Conservation (phyloP, 768 basidiomycete species). For the Favolaschia claudopus region DNA sequence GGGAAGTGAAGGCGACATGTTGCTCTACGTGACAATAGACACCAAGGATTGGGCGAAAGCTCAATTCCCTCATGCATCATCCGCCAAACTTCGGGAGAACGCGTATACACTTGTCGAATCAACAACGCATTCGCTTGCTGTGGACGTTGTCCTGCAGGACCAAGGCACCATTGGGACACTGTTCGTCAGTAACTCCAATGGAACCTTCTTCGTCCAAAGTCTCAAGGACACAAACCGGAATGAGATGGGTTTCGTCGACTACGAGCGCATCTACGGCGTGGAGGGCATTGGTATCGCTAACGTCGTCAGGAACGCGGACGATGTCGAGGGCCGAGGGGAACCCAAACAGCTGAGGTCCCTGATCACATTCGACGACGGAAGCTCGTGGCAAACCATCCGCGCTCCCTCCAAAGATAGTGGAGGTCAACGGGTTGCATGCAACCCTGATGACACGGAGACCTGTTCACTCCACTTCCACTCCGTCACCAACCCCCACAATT, state of each 20-base stretch:
- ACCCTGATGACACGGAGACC: constrained; percentile 56
- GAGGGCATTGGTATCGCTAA: constrained; percentile 95
- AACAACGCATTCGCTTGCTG: constrained; percentile 90
- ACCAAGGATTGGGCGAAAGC: constrained; percentile 87
- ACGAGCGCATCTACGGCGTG: constrained; percentile 84
- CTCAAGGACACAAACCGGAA: constrained; percentile 94
- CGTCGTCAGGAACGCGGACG: constrained; percentile 81
- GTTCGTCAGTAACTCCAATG: constrained; percentile 95
- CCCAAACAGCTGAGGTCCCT: constrained; percentile 77
- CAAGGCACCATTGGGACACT: constrained; percentile 80
- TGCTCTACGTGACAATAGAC: constrained; percentile 87
- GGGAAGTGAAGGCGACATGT: constrained; percentile 71
- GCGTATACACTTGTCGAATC: constrained; percentile 97
- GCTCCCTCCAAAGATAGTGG: constrained; percentile 65
- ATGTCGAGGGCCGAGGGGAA: constrained; percentile 76
- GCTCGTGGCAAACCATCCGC: constrained; percentile 76
- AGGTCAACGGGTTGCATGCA: constrained; percentile 70
- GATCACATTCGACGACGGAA: constrained; percentile 92
- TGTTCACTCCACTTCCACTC: constrained; percentile 95
- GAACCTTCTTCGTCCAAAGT: constrained; percentile 92
- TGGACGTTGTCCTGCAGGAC: constrained; percentile 88
- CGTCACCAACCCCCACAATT: constrained; percentile 92
- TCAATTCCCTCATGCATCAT: constrained; percentile 90
- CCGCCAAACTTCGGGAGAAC: constrained; percentile 82
- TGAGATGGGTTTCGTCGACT: constrained; percentile 88